Conservation (phyloP, 441 rosid species). For the Hura crepitans region DNA sequence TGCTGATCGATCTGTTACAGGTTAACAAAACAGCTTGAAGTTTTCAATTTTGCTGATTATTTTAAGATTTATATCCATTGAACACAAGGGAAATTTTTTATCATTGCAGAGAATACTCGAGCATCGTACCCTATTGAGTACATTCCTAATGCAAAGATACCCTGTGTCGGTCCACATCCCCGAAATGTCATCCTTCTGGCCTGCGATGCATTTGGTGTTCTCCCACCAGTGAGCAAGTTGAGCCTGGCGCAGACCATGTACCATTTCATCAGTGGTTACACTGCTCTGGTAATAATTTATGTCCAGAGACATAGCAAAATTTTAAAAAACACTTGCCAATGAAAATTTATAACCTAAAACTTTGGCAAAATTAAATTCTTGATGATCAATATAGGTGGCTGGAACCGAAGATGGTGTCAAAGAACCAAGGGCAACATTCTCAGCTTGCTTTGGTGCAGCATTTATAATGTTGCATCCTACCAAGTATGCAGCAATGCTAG, state of each 20-base stretch:
- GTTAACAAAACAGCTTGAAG: constrained; percentile 27
- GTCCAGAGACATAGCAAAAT: too few relatives aligned
- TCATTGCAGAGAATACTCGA: constrained; percentile 80
- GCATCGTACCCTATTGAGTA: constrained; percentile 90
- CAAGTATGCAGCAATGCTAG: constrained; percentile 90
- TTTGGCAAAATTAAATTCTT: not conserved
- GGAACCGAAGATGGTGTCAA: constrained; percentile 96
- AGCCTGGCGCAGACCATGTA: constrained; percentile 86
- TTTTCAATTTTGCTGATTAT: not conserved
- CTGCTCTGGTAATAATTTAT: constrained; percentile 59
- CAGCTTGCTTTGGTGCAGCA: constrained; percentile 96
- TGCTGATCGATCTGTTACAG: constrained; percentile 78
- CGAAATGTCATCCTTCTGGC: constrained; percentile 88
- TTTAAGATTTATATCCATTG: not conserved
- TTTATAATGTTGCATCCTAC: constrained; percentile 97
- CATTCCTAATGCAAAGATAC: constrained; percentile 89
- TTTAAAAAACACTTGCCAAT: not conserved
- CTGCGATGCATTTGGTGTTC: constrained; percentile 94
- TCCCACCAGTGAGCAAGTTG: constrained; percentile 96
- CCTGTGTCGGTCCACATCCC: constrained; percentile 90
- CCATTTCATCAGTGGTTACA: constrained; percentile 96
- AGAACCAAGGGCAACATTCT: constrained; percentile 87
- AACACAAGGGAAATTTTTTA: too few relatives aligned
- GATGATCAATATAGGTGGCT: constrained; percentile 51
- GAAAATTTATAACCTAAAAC: not conserved